phyloP scores from a whole-genome alignment of 345 rosid species.

The Abelmoschus esculentus region DNA sequence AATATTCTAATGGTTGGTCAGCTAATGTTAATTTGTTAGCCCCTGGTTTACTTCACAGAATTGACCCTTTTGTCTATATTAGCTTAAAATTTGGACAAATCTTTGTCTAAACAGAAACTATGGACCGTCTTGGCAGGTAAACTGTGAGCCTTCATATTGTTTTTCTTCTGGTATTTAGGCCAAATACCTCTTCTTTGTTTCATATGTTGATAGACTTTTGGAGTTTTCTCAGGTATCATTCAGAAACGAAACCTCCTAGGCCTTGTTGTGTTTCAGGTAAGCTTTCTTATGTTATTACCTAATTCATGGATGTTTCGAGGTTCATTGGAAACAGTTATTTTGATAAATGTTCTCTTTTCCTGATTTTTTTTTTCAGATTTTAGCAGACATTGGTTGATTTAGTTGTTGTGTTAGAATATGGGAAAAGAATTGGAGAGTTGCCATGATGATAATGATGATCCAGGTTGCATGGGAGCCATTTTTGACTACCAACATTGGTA shows the following conservation, averaged over 20 bases:
- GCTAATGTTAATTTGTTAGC: background rate
- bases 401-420: slow-evolving; percentile 21
- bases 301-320: background rate
- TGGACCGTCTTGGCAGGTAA: slow-evolving; percentile 20
- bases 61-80: background rate
- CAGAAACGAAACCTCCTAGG: background rate
- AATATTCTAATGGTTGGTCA: slow-evolving; percentile 10
- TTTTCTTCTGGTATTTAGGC: background rate
- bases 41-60: background rate
- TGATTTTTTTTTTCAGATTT: too few relatives aligned
- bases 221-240: background rate
- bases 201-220: background rate
- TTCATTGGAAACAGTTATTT: background rate
- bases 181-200: background rate
- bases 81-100: slow-evolving; percentile 7
- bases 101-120: background rate
- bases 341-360: too few relatives aligned
- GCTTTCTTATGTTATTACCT: background rate
- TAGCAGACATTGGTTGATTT: too few relatives aligned
- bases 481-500: slow-evolving; percentile 49
- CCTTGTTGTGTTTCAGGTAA: background rate
- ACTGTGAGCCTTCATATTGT: background rate
- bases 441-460: slow-evolving; percentile 13
- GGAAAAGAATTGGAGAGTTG: slow-evolving; percentile 34
- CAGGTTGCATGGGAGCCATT: slow-evolving; percentile 33